Base-by-base conservation (phyloP, 352 stramenopile genomes). In the Phytophthora idaei region DNA sequence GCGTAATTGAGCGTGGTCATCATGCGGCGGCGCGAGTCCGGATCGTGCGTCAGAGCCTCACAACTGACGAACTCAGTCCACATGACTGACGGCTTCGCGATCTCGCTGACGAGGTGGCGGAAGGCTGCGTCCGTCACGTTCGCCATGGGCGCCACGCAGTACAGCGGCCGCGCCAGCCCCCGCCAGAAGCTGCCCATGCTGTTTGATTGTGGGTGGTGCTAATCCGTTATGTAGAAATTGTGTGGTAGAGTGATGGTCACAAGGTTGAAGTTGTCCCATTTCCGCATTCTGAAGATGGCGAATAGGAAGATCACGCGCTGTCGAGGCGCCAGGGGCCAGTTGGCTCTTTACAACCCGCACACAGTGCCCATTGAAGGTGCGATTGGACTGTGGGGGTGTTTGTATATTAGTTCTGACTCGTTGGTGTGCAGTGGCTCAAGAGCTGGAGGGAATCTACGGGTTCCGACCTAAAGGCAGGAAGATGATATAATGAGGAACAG, bases 51-150 rank as follows among this genome's bases (percentile, higher is more conserved):
- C 28, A 95, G 74, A 44, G 85, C 87, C 71, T 94, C 87, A 57
- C 87, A 94, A 69, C 87, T 95, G 39, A 93, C 87, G 36, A 95
- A 95, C 56, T 95, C 87, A 11, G 85, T 95, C 85, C 87, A 95
- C 80, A 90, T 90, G 48, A 90, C 87, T 58, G 84, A 85, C 5
- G 87, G 87, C 64, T 92, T 93, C 51, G 81, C 81, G 44, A 95
- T 74, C 42, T 95, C 83, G 10, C 74, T 85, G 63, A 95, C 90
- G 34, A 93, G 71, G 25, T 71, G 71, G 10, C 87, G 85, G 53
- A 92, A 93, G 8, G 83, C 84, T 4, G 73, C 78, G 44, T 95
- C 87, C 36, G 83, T 95, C 58, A 95, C 87, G 66, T 95, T 92
- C 15, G 87, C 87, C 87, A 95, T 95, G 28, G 85, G 87, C 52